Percentiles rank a stretch among this genome's conserved stretches.
These are phyloP conservation scores for Telfairia occidentalis DNA, from an alignment of 331 rosid species.

Conservation along the genomic window DNA sequence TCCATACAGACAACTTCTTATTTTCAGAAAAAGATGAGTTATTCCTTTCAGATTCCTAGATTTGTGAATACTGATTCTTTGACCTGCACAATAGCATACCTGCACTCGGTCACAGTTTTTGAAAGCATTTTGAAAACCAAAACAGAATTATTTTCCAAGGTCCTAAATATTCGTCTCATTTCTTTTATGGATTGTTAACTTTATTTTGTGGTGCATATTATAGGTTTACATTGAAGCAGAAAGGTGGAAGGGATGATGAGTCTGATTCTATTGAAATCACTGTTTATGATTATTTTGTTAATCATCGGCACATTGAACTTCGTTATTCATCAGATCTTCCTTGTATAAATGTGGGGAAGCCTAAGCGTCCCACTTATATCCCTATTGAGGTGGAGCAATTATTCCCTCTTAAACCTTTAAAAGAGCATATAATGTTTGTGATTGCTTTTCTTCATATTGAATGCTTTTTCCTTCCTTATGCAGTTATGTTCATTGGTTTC, in stretches of 20 bases:
- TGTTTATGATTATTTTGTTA: slow-evolving; percentile 70
- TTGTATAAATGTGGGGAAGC: slow-evolving; percentile 85
- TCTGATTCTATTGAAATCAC: slow-evolving; percentile 39
- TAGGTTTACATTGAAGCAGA: slow-evolving; percentile 58
- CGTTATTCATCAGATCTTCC: slow-evolving; percentile 62
- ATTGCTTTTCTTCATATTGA: background rate
- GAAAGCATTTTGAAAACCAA: background rate
- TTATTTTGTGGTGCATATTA: background rate
- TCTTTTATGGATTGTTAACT: background rate
- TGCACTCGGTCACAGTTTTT: background rate
- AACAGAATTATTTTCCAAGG: background rate
- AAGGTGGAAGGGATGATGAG: slow-evolving; percentile 30
- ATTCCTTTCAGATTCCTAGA: background rate
- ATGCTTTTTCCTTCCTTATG: background rate
- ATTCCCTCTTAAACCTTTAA: background rate
- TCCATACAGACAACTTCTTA: background rate
- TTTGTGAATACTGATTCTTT: background rate
- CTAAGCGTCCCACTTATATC: slow-evolving; percentile 70
- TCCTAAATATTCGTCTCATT: background rate
- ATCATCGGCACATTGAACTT: slow-evolving; percentile 39
- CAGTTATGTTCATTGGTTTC: slow-evolving; percentile 77
- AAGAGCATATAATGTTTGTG: background rate
- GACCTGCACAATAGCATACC: background rate
- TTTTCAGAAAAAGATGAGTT: background rate
- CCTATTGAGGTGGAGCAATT: slow-evolving; percentile 67